These are phyloP conservation scores for Syncephalastrum racemosum DNA, from an alignment of 371 early-diverging fungal species.

Conservation along the genomic window DNA sequence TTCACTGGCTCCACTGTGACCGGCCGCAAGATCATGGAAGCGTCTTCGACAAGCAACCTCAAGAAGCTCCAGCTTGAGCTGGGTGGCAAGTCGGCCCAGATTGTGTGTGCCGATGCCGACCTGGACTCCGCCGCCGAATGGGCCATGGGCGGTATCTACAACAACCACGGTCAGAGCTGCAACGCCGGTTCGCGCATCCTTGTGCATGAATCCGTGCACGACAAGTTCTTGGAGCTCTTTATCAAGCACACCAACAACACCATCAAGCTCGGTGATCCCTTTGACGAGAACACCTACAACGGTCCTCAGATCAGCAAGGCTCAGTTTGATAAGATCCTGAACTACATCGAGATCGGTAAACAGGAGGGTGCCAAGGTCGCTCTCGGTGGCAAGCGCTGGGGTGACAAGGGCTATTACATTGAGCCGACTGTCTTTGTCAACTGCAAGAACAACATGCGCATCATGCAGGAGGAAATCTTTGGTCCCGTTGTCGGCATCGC, in stretches of 20 bases:
- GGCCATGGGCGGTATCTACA: constrained; percentile 69
- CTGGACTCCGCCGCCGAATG: constrained; percentile 74
- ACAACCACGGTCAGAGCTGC: constrained; percentile 88
- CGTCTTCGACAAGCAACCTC: constrained; percentile 66
- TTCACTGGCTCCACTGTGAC: constrained; percentile 72
- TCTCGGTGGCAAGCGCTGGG: constrained; percentile 71
- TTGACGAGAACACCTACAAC: constrained; percentile 54
- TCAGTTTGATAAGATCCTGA: constrained; percentile 76
- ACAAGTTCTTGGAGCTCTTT: constrained; percentile 66
- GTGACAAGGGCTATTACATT: constrained; percentile 74
- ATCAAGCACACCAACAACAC: constrained; percentile 57
- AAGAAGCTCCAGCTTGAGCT: constrained; percentile 84
- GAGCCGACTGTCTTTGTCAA: constrained; percentile 78
- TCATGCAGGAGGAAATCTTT: constrained; percentile 88
- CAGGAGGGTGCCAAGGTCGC: constrained; percentile 60
- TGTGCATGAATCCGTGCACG: constrained; percentile 80
- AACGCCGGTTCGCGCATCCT: constrained; percentile 84
- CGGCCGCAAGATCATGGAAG: constrained; percentile 71
- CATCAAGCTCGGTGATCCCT: constrained; percentile 62
- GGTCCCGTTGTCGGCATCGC: constrained; percentile 86
- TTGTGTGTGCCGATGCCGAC: constrained; percentile 86
- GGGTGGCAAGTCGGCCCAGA: constrained; percentile 89
- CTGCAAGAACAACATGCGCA: constrained; percentile 61
- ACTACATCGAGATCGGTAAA: constrained; percentile 60
- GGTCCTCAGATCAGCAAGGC: constrained; percentile 62